Evolutionary conservation across 805 yeast species (phyloP).

Genomic region (Saccharomycopsis oosterbeekiorum): DNA sequence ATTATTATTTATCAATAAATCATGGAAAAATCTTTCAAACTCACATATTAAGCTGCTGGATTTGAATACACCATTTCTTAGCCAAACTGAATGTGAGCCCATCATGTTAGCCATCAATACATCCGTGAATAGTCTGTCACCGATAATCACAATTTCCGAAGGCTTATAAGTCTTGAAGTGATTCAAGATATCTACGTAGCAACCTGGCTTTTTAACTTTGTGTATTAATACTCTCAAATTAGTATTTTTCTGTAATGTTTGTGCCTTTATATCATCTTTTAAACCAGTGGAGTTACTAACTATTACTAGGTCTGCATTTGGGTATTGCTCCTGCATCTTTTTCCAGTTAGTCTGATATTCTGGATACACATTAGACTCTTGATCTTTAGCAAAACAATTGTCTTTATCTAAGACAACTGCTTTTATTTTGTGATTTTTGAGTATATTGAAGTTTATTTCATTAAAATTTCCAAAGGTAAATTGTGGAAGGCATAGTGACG

Average conservation of each 20-base stretch:
- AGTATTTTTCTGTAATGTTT: slow-evolving; percentile 46
- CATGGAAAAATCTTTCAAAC: slow-evolving; percentile 35
- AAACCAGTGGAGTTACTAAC: slow-evolving; percentile 95
- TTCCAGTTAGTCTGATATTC: slow-evolving; percentile 52
- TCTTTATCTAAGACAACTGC: slow-evolving; percentile 89
- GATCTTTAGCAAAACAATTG: slow-evolving; percentile 85
- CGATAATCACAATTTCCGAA: slow-evolving; percentile 70
- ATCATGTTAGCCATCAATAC: slow-evolving; percentile 88
- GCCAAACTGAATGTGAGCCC: slow-evolving; percentile 83
- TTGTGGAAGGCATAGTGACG: slow-evolving; percentile 65
- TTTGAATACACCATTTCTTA: slow-evolving; percentile 61
- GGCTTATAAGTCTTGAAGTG: slow-evolving; percentile 42
- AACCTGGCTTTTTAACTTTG: slow-evolving; percentile 73
- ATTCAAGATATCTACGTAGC: slow-evolving; percentile 54
- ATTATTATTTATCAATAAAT: background rate
- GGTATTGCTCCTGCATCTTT: slow-evolving; percentile 43
- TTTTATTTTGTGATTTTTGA: slow-evolving; percentile 32
- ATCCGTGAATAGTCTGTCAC: slow-evolving; percentile 88
- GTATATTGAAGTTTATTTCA: slow-evolving; percentile 27
- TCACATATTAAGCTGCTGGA: slow-evolving; percentile 42
- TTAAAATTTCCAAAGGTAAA: slow-evolving; percentile 45
- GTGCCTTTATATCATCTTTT: slow-evolving; percentile 65
- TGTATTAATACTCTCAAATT: slow-evolving; percentile 67
- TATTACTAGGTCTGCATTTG: slow-evolving; percentile 54
- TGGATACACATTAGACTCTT: slow-evolving; percentile 72